Evolutionary conservation across 2,329 filamentous ascomycete species (phyloP).

Genomic region (Xylaria sp.): DNA sequence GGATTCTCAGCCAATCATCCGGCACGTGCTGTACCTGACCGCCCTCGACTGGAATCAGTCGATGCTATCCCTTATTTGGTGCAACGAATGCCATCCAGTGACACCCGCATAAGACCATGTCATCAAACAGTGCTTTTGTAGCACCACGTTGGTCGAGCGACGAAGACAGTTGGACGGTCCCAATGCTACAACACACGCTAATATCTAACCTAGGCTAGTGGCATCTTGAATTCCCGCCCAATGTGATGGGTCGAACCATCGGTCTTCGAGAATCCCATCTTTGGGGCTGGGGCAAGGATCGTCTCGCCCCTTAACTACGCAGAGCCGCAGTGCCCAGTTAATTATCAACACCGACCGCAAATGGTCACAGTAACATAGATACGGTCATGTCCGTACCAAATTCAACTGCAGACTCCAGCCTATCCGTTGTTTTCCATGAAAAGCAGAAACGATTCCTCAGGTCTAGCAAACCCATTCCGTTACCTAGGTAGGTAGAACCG

Average conservation of each 20-base stretch:
- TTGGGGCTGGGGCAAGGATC: neutral
- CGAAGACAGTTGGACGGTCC: constrained; percentile 3
- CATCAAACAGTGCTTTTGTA: constrained; percentile 5
- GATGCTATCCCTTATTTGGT: constrained; percentile 1
- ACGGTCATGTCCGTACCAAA: too few relatives aligned
- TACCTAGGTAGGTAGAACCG: too few relatives aligned
- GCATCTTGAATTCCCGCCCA: constrained; percentile 7
- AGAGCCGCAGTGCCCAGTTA: constrained; percentile 14
- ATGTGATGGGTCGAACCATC: neutral
- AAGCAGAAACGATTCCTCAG: too few relatives aligned
- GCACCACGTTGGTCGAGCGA: constrained; percentile 11
- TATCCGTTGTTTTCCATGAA: too few relatives aligned
- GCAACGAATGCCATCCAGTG: constrained; percentile 8
- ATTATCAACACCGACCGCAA: too few relatives aligned
- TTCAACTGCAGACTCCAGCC: too few relatives aligned
- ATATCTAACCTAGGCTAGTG: constrained; percentile 5
- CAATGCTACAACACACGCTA: neutral
- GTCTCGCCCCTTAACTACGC: constrained; percentile 1
- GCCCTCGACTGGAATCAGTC: constrained; percentile 16
- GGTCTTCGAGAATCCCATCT: neutral
- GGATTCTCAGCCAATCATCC: constrained; percentile 33
- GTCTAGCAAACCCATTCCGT: too few relatives aligned
- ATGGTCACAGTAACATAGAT: too few relatives aligned
- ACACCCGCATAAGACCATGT: constrained; percentile 8
- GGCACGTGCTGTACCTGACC: constrained; percentile 28